Evolutionary conservation across 1,284 basidiomycete species (phyloP), one percentile per base, ranked within the genome.

Genomic region (Takashimella koratensis): DNA sequence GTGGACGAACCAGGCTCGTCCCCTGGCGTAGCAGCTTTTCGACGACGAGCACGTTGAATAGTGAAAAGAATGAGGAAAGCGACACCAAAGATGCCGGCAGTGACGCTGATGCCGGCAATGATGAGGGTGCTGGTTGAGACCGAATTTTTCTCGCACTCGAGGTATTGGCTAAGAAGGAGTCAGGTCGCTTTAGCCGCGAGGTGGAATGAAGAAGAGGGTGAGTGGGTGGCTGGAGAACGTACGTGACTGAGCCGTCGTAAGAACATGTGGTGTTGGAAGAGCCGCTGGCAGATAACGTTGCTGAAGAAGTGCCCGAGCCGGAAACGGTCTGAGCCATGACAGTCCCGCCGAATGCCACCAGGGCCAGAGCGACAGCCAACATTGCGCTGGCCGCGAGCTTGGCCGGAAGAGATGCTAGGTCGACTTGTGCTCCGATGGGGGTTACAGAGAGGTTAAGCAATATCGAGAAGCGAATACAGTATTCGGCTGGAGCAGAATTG

Each of bases 61-160:
- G 23, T 5, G 44, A 19, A 45, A 8, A 45, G 20, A 36, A 36
- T 36, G 16, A 36, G 8, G 45, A 65, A 66, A 4, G 59, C 53
- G 2, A 66, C 20, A n/a, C 52, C 46, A 42, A 66, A 65, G 22
- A 68, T 58, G 3, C 53, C 59, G 10, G 62, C 20, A 2, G 63
- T 58, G 20, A 63, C 51, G 3, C 59, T 63, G 23, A 66, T 58
- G 19, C 66, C 66, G 13, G 57, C 65, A 13, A 58, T 59, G 43
- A 68, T 57, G 21, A 68, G 49, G 24, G 52, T 54, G 3, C 53
- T 56, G n/a, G 66, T 66, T 19, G 61, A 63, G 41, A 64, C 53
- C 22, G 54, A 60, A 25, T 45, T 26, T 41, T 60, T 62, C 21
- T 61, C 51, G 50, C 66, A 68, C 19, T 54, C 56, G 2, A 68